Evolutionary conservation across 176 grass and related monocot genomes (phyloP).

Genomic region (Bonia amplexicaulis): DNA sequence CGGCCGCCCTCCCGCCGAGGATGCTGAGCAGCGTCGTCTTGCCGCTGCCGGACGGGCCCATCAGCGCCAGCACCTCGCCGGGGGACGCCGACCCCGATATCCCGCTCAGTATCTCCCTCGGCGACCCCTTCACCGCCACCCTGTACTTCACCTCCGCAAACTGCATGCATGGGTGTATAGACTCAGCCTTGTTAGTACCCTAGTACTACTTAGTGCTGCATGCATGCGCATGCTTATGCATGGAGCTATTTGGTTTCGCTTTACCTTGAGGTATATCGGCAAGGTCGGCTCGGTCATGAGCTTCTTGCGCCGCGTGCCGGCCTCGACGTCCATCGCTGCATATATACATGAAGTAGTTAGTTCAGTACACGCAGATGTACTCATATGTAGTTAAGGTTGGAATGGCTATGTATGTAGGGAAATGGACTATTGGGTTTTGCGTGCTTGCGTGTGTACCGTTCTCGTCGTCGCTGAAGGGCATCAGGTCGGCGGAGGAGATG

Average conservation of each 20-base stretch:
- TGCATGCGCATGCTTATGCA: neutral
- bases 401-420: neutral
- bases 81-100: slow-evolving; percentile 76
- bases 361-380: neutral
- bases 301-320: slow-evolving; percentile 43
- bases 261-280: slow-evolving; percentile 89
- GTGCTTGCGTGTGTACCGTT: slow-evolving; percentile 20
- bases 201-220: neutral
- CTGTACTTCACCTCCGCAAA: slow-evolving; percentile 83
- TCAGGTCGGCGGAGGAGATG: slow-evolving; percentile 20
- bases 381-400: neutral
- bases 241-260: neutral
- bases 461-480: slow-evolving; percentile 69
- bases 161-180: slow-evolving; percentile 15
- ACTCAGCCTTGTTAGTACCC: too few relatives aligned
- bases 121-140: slow-evolving; percentile 54
- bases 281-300: slow-evolving; percentile 70
- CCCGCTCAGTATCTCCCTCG: slow-evolving; percentile 66
- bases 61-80: slow-evolving; percentile 84
- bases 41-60: slow-evolving; percentile 91
- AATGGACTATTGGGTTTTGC: neutral
- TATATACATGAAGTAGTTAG: neutral
- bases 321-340: slow-evolving; percentile 61
- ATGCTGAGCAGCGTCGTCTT: slow-evolving; percentile 95
- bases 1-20: slow-evolving; percentile 59